These are phyloP conservation scores for Ambispora gerdemannii DNA, from an alignment of 192 early-diverging fungal species.

Conservation along the genomic window DNA sequence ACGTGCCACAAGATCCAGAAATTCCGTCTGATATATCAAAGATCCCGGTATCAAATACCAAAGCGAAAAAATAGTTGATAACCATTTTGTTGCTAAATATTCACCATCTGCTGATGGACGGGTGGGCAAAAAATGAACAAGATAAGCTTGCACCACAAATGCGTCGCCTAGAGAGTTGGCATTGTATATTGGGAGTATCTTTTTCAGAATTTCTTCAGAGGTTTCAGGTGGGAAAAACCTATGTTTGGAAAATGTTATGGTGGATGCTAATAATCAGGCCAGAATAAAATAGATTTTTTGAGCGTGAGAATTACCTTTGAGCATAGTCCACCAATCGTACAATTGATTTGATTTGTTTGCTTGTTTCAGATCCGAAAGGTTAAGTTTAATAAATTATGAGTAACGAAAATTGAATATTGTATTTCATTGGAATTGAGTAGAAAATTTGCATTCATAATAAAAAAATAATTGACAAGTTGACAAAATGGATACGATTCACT, in stretches of 20 bases:
- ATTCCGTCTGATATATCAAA: slow-evolving; percentile 61
- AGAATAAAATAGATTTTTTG: background rate
- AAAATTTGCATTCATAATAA: no score
- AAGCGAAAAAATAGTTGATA: slow-evolving; percentile 80
- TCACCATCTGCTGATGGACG: slow-evolving; percentile 59
- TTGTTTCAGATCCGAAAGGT: slow-evolving; percentile 25
- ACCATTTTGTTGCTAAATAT: slow-evolving; percentile 55
- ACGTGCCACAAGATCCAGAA: slow-evolving; percentile 67
- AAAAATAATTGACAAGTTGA: slow-evolving; percentile 28
- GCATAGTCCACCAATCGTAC: slow-evolving; percentile 49
- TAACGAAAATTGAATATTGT: no score
- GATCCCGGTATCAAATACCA: slow-evolving; percentile 72
- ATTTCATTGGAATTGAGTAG: no score
- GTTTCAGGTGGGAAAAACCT: slow-evolving; percentile 70
- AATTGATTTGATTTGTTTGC: slow-evolving; percentile 50
- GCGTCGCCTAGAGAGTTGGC: slow-evolving; percentile 63
- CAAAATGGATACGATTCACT: slow-evolving; percentile 48
- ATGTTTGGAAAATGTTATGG: background rate
- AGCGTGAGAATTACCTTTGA: slow-evolving; percentile 36
- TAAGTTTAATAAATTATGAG: no score
- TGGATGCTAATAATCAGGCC: background rate
- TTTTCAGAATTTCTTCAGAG: slow-evolving; percentile 68
- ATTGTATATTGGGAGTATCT: slow-evolving; percentile 72
- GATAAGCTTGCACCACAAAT: slow-evolving; percentile 53
- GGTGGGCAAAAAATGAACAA: slow-evolving; percentile 72